phyloP scores from a whole-genome alignment of 768 basidiomycete species.

The Collybiopsis confluens region DNA sequence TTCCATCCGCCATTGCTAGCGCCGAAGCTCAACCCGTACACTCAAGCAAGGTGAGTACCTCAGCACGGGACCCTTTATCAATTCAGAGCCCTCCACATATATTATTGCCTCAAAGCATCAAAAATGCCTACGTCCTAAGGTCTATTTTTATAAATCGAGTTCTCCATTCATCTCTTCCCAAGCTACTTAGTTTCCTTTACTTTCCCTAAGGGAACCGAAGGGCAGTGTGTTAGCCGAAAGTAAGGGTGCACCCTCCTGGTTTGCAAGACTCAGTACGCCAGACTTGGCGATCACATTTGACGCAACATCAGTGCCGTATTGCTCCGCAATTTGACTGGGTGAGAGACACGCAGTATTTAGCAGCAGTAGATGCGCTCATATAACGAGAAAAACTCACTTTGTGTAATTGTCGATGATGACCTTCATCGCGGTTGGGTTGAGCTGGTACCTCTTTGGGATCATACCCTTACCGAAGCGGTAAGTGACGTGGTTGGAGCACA shows the following conservation, averaged over 20 bases:
- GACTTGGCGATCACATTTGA: conserved; percentile 16
- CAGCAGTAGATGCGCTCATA: background rate
- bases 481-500: conserved; percentile 82
- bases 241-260: background rate
- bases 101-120: too few relatives aligned
- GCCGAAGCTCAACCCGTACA: too few relatives aligned
- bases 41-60: too few relatives aligned
- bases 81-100: too few relatives aligned
- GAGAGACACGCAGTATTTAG: too few relatives aligned
- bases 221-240: background rate
- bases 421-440: conserved; percentile 71
- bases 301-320: conserved; percentile 65
- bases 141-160: too few relatives aligned
- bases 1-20: too few relatives aligned
- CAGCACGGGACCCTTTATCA: too few relatives aligned
- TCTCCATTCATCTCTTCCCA: too few relatives aligned
- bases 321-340: conserved; percentile 65
- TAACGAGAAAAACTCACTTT: conserved; percentile 39
- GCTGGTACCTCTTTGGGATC: conserved; percentile 83
- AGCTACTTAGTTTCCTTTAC: too few relatives aligned
- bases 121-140: too few relatives aligned
- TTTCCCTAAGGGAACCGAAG: too few relatives aligned
- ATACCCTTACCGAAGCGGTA: conserved; percentile 86
- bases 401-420: conserved; percentile 85
- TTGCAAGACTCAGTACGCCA: background rate